phyloP scores from a whole-genome alignment of 495 filamentous ascomycete genomes.

The Schizothecium vesticola region DNA sequence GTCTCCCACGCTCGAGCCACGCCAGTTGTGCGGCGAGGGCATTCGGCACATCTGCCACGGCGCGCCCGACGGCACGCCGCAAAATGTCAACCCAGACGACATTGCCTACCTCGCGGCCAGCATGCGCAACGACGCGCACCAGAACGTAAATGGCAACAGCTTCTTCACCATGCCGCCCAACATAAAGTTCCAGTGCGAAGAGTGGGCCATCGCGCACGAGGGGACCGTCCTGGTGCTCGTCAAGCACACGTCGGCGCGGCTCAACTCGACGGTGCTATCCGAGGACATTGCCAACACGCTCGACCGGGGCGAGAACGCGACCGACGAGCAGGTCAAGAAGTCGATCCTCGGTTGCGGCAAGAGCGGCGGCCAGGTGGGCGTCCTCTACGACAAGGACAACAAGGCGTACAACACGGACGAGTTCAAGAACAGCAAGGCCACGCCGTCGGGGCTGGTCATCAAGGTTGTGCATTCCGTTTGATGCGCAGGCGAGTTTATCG shows the following conservation, averaged over 20 bases:
- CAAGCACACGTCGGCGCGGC: constrained; percentile 8
- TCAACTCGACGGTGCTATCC: constrained; percentile 12
- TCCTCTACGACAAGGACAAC: constrained; percentile 8
- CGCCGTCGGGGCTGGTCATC: constrained; percentile 13
- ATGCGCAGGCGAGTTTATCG: not conserved
- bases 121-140: not conserved
- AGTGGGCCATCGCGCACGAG: constrained; percentile 9
- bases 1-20: too few species aligned
- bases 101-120: constrained; percentile 2
- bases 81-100: constrained; percentile 14
- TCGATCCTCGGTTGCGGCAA: constrained; percentile 12
- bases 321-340: constrained; percentile 4
- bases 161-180: constrained; percentile 8
- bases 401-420: constrained; percentile 8
- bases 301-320: constrained; percentile 9
- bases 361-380: constrained; percentile 11
- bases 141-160: constrained; percentile 2
- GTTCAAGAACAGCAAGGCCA: constrained; percentile 7
- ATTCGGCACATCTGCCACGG: constrained; percentile 8
- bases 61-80: constrained; percentile 2
- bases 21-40: constrained; percentile 13
- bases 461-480: constrained; percentile 18
- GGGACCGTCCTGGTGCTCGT: constrained; percentile 11
- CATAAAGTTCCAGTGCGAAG: constrained; percentile 5
- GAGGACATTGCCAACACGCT: constrained; percentile 15